These are phyloP conservation scores for Serendipita sp. DNA, from an alignment of 768 basidiomycete genomes.

Conservation along the genomic window DNA sequence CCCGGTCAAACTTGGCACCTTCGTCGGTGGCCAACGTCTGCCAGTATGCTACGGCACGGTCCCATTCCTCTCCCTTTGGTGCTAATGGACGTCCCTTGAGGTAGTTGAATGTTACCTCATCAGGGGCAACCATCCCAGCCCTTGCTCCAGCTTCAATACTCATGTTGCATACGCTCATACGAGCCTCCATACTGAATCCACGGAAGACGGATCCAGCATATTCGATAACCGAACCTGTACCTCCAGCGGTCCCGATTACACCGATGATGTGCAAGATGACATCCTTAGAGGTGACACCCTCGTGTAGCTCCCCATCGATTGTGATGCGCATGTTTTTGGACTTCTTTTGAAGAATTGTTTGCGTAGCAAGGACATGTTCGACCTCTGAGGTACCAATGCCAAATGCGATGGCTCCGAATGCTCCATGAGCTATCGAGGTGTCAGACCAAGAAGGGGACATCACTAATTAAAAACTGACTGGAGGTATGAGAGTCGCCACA, in stretches of 20 bases:
- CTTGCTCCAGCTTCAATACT: constrained; percentile 88
- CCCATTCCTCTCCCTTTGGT: constrained; percentile 76
- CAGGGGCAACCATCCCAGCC: constrained; percentile 85
- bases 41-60: constrained; percentile 76
- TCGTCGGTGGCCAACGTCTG: constrained; percentile 60
- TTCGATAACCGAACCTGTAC: constrained; percentile 82
- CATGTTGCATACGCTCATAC: constrained; percentile 90
- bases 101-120: constrained; percentile 74
- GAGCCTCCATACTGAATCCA: constrained; percentile 73
- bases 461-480: constrained; percentile 31
- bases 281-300: constrained; percentile 80
- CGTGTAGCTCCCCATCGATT: constrained; percentile 63
- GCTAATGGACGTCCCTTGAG: constrained; percentile 65
- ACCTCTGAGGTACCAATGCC: constrained; percentile 91
- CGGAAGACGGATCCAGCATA: constrained; percentile 82
- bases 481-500: constrained; percentile 92
- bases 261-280: constrained; percentile 85
- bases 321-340: constrained; percentile 86
- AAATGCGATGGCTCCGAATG: constrained; percentile 83
- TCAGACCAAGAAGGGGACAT: neutral
- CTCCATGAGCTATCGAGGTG: constrained; percentile 53
- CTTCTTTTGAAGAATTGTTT: constrained; percentile 74
- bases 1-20: constrained; percentile 70
- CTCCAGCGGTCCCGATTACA: constrained; percentile 82
- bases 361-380: constrained; percentile 86